Evolutionary conservation across 2,329 filamentous ascomycete species (phyloP).

Genomic region (Fusarium solani-melongenae): DNA sequence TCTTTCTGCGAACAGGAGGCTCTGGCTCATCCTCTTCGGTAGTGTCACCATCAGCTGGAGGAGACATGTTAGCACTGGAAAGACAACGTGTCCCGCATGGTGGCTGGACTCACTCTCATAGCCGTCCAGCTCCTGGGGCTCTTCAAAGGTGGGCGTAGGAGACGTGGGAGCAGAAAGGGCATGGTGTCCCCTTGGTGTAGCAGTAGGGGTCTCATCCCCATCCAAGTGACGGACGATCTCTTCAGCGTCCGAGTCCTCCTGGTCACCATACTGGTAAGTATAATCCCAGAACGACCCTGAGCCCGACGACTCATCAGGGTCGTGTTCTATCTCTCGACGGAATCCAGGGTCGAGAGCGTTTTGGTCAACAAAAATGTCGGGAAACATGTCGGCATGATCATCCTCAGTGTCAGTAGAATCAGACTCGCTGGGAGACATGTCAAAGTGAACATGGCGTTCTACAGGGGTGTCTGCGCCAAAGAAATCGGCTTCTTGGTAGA

Average conservation of each 20-base stretch:
- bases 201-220: conserved; percentile 56
- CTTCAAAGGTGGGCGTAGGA: conserved; percentile 47
- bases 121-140: conserved; percentile 61
- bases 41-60: conserved; percentile 68
- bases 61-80: conserved; percentile 51
- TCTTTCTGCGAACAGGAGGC: conserved; percentile 60
- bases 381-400: conserved; percentile 74
- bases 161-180: conserved; percentile 35
- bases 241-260: conserved; percentile 56
- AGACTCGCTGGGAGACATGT: conserved; percentile 74
- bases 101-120: conserved; percentile 67
- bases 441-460: conserved; percentile 79
- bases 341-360: conserved; percentile 78
- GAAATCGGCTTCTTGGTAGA: conserved; percentile 52
- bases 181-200: conserved; percentile 54
- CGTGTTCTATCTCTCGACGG: conserved; percentile 78
- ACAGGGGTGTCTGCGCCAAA: conserved; percentile 54
- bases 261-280: conserved; percentile 58
- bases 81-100: conserved; percentile 16
- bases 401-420: conserved; percentile 73
- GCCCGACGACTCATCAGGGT: conserved; percentile 68
- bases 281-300: conserved; percentile 74
- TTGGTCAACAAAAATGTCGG: conserved; percentile 82
- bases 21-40: conserved; percentile 70
- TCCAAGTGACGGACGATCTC: conserved; percentile 50